A percentile compares a stretch with the other conserved stretches of the same genome.
Evolutionary conservation across 257 asterid species (phyloP).

Genomic region (Nicotiana undulata): DNA sequence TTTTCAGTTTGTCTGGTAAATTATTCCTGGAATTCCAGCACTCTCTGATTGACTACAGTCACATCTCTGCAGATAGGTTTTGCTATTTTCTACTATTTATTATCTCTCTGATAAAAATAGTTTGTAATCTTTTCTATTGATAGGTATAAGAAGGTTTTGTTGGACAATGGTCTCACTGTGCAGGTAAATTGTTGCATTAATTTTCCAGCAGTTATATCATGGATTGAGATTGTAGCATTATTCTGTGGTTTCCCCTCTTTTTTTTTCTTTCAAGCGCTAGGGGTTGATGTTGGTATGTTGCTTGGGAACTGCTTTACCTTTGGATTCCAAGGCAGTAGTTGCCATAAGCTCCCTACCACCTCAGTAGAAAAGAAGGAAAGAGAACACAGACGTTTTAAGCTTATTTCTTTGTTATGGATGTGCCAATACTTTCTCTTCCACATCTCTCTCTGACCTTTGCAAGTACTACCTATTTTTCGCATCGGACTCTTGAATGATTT

Average conservation of each 20-base stretch:
- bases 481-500: neutral
- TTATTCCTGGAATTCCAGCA: neutral
- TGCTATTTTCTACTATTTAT: neutral
- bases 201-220: neutral
- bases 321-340: neutral
- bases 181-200: conserved; percentile 47
- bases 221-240: neutral
- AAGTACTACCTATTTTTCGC: neutral
- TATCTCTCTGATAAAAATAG: neutral
- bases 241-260: neutral
- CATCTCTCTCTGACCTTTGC: neutral
- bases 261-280: neutral
- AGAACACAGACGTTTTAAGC: neutral
- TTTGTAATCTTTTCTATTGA: neutral
- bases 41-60: neutral
- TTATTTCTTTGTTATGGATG: neutral
- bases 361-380: neutral
- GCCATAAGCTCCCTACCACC: neutral
- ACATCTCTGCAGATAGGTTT: neutral
- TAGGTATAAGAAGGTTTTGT: conserved; percentile 79
- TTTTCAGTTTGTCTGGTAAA: neutral
- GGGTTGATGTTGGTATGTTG: neutral
- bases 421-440: neutral
- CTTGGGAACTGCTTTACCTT: neutral
- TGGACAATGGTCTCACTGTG: conserved; percentile 83